Evolutionary conservation across 2,329 filamentous ascomycete species (phyloP).

Genomic region (Fusarium keratoplasticum): DNA sequence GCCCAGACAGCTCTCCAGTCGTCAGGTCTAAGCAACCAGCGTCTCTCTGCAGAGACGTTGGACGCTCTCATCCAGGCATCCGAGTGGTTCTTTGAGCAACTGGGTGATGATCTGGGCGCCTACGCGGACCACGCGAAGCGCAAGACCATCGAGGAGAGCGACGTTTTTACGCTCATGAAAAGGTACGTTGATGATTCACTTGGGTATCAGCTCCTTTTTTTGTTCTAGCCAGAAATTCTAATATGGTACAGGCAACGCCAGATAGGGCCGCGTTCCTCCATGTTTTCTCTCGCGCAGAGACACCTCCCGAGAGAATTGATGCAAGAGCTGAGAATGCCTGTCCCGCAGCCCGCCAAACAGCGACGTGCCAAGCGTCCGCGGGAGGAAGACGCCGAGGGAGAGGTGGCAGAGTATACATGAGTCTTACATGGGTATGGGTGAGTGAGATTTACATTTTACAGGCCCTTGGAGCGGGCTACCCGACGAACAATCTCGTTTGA

Average conservation of each 20-base stretch:
- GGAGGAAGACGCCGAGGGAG: slow-evolving; percentile 49
- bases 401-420: slow-evolving; percentile 51
- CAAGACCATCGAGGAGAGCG: slow-evolving; percentile 87
- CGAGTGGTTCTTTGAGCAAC: slow-evolving; percentile 93
- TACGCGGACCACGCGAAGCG: slow-evolving; percentile 86
- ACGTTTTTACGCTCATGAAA: slow-evolving; percentile 84
- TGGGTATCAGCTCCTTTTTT: slow-evolving; percentile 40
- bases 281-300: slow-evolving; percentile 87
- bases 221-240: slow-evolving; percentile 42
- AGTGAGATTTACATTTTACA: slow-evolving; percentile 36
- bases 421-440: slow-evolving; percentile 23
- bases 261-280: slow-evolving; percentile 75
- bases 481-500: slow-evolving; percentile 77
- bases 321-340: slow-evolving; percentile 82
- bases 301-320: slow-evolving; percentile 85
- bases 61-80: slow-evolving; percentile 82
- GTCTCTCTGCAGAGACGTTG: slow-evolving; percentile 79
- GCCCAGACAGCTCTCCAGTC: slow-evolving; percentile 78
- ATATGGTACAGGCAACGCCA: slow-evolving; percentile 77
- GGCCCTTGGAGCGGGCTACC: slow-evolving; percentile 57
- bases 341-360: slow-evolving; percentile 63
- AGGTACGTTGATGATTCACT: slow-evolving; percentile 67
- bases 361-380: slow-evolving; percentile 50
- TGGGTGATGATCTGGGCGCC: slow-evolving; percentile 80
- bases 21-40: slow-evolving; percentile 73